Evolutionary conservation across 164 flowering plant genomes (phyloP), one percentile per base, ranked within the genome.

Genomic region (Buxus sempervirens): DNA sequence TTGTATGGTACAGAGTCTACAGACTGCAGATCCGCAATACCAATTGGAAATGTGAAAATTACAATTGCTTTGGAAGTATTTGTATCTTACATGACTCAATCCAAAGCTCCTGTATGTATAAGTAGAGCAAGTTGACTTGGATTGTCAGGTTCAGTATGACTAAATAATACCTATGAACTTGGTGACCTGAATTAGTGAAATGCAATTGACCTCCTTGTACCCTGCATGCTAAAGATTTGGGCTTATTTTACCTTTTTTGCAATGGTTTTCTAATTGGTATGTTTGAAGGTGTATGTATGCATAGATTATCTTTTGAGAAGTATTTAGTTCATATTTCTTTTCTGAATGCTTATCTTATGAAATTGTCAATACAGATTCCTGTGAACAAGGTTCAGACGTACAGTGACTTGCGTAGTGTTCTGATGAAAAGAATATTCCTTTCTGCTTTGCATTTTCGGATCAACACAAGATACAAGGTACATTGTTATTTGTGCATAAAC

Each of bases 381-480:
- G 95, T 90, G 57, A 86, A 66, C 62, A 88, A 90, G 77, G 97
- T 88, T 76, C 82, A 23, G 64, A 92, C 98, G 42, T 96, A 76
- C 72, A 86, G 86, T 57, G 97, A 93, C 77, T 71, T 96, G 77
- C 86, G 96, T 23, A 86, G 84, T 78, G 94, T 96, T 72, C 70
- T 96, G 71, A 96, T 96, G 99, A 96, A 96, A 81, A 83, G 99
- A 78, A 96, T 96, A 80, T 93, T 92, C 79, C 82, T 96, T 16
- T 92, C 98, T 60, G 98, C 99, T 58, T 81, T 96, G 79, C 99
- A 92, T 80, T 96, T 96, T 65, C 89, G 99, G 60, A 86, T 96
- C 64, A 96, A 93, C 76, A 89, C 98, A 27, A 84, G 99, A 88
- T 96, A 96, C 82, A 90, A 96, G 99, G 99, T 95, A 72, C 57